These are phyloP conservation scores for Bruguiera hainesii DNA, from an alignment of 441 rosid species.

Conservation along the genomic window DNA sequence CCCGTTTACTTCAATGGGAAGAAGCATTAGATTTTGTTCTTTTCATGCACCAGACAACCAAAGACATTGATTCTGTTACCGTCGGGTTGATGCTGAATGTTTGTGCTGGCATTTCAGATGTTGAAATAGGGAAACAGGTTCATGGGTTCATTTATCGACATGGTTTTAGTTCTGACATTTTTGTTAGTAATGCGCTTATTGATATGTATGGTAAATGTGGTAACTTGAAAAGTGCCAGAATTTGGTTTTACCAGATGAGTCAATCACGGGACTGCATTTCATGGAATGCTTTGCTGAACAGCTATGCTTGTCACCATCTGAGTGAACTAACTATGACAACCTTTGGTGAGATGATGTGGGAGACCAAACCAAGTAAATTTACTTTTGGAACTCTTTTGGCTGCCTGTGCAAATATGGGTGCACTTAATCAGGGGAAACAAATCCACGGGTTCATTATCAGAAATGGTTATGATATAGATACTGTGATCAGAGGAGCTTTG, in stretches of 20 bases:
- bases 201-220: conserved; percentile 87
- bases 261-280: conserved; percentile 54
- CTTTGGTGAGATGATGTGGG: conserved; percentile 64
- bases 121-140: conserved; percentile 66
- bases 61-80: conserved; percentile 57
- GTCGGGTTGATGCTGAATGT: conserved; percentile 55
- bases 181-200: conserved; percentile 62
- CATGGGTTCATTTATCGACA: conserved; percentile 68
- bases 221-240: conserved; percentile 44
- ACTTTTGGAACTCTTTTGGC: conserved; percentile 67
- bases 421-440: conserved; percentile 58
- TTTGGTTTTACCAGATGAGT: conserved; percentile 66
- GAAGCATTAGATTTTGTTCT: conserved; percentile 52
- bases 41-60: conserved; percentile 43
- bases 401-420: conserved; percentile 63
- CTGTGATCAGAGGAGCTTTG: conserved; percentile 57
- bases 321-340: conserved; percentile 57
- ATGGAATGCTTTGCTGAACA: conserved; percentile 72
- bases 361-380: conserved; percentile 54
- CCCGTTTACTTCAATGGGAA: conserved; percentile 50
- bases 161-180: conserved; percentile 39
- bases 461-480: conserved; percentile 51
- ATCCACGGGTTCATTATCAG: conserved; percentile 72
- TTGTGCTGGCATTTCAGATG: conserved; percentile 62
- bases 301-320: conserved; percentile 52